Evolutionary conservation across 164 flowering plant species (phyloP).

Genomic region (Warburgia ugandensis): DNA sequence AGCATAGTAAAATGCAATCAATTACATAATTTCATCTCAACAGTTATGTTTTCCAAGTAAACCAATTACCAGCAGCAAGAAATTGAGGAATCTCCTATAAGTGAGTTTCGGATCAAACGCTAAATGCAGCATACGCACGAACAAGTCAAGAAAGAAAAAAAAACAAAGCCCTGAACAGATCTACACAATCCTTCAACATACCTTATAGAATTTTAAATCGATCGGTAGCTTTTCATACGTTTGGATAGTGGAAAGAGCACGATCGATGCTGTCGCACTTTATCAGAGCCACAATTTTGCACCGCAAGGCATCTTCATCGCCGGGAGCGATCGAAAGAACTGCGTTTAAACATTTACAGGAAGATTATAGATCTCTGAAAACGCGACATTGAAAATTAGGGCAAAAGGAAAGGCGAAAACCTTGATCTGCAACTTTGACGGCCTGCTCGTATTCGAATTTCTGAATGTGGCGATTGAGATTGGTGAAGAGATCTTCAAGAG

Average conservation of each 20-base stretch:
- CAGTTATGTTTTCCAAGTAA: too few relatives aligned
- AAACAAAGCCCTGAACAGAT: not conserved
- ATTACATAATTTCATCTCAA: too few relatives aligned
- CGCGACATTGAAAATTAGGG: not conserved
- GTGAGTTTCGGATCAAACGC: too few relatives aligned
- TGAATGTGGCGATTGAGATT: conserved; percentile 63
- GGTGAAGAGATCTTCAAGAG: conserved; percentile 84
- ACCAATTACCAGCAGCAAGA: too few relatives aligned
- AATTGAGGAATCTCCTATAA: too few relatives aligned
- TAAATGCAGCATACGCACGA: too few relatives aligned
- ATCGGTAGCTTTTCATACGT: conserved; percentile 27
- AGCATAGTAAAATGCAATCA: too few relatives aligned
- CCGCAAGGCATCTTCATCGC: conserved; percentile 79
- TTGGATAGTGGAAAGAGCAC: conserved; percentile 50
- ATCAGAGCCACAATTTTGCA: conserved; percentile 84
- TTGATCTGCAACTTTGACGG: conserved; percentile 82
- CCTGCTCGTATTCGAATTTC: conserved; percentile 52
- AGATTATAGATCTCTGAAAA: not conserved
- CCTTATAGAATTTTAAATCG: conserved; percentile 70
- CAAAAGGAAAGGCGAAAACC: conserved; percentile 23
- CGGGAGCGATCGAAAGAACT: conserved; percentile 64
- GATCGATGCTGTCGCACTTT: conserved; percentile 51
- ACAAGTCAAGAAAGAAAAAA: not conserved
- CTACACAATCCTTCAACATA: conserved; percentile 6
- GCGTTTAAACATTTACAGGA: conserved; percentile 5